A percentile compares a stretch with the other conserved stretches of the same genome.
Conservation (phyloP, 768 basidiomycete species). For the Collybia mongolica region DNA sequence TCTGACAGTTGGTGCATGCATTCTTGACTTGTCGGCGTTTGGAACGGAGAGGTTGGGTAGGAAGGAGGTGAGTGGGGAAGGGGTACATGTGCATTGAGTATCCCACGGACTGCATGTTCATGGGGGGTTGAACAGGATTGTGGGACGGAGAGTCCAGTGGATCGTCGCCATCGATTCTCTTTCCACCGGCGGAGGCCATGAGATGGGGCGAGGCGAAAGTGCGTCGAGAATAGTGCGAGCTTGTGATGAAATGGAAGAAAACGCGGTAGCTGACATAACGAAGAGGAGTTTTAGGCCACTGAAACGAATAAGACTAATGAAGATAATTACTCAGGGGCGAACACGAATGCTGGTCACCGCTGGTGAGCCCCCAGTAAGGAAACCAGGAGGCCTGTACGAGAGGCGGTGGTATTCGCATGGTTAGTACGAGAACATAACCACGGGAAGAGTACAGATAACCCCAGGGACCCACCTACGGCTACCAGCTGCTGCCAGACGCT, state of each 20-base stretch:
- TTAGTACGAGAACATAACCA: constrained; percentile 5
- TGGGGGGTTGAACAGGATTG: constrained; percentile 30
- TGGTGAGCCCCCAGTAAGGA: constrained; percentile 6
- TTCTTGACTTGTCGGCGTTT: constrained; percentile 91
- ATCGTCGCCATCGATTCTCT: constrained; percentile 29
- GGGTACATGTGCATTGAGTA: constrained; percentile 73
- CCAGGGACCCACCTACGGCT: not conserved
- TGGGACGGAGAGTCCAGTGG: constrained; percentile 30
- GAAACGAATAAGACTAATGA: constrained; percentile 14
- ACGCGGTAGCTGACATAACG: constrained; percentile 20
- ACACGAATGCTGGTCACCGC: not conserved
- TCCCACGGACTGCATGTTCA: constrained; percentile 45
- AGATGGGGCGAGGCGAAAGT: constrained; percentile 13
- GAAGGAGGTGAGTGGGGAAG: constrained; percentile 48
- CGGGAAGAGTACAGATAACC: not conserved
- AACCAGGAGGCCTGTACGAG: constrained; percentile 5
- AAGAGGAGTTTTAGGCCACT: constrained; percentile 10
- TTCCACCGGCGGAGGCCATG: constrained; percentile 32
- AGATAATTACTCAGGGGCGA: constrained; percentile 9
- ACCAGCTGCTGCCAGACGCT: not conserved
- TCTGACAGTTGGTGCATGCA: constrained; percentile 88
- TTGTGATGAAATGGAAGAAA: constrained; percentile 1
- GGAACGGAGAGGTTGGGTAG: constrained; percentile 53
- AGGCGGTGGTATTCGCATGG: constrained; percentile 4
- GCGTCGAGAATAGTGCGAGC: not conserved